Base-by-base conservation (phyloP, 441 rosid genomes). In the Gossypium schwendimanii region DNA sequence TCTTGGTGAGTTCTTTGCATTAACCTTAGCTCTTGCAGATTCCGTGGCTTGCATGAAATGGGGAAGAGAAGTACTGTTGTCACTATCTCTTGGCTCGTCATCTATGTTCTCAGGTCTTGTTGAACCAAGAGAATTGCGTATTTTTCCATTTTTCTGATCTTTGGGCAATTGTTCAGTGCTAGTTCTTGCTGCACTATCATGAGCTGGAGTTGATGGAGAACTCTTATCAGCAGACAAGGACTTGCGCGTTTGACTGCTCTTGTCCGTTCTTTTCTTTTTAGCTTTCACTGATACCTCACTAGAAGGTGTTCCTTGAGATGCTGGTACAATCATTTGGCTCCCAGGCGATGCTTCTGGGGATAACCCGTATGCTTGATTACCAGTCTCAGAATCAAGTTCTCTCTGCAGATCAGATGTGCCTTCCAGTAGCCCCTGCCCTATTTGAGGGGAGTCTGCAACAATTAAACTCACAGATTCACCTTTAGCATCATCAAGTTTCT, bases 21-120 rank as follows among this genome's bases (percentile, higher is more conserved):
- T 81, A 69, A 93, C 47, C 87, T 95, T 93, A 23, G 96, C 97
- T 84, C 82, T 90, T 15, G 97, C 99, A 31, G 99, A 95, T 83
- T 93, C 84, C 11, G 99, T 93, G 61, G 86, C 97, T 83, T 87
- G 97, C 99, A 95, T 95, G 89, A 95, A 95, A 66, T 77, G 93
- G 21, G 98, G 99, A 68, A 93, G 60, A 71, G 96, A 84, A 79
- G 73, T 85, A 78, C 86, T 88, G 77, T 87, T 87, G 72, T 84
- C 84, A 69, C 91, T 83, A 64, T 89, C 95, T 78, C 91, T 83
- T 64, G 91, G 85, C 74, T 91, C 98, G 85, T 87, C 90, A 54
- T 85, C 94, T 76, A 54, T 64, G 58, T 70, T 76, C 33, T 82
- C 90, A 2, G 70, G 75, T 66, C 58, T 84, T 18, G 77, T 21